Conservation (phyloP, 2,329 filamentous ascomycete species). For the Trichoderma sp. region DNA sequence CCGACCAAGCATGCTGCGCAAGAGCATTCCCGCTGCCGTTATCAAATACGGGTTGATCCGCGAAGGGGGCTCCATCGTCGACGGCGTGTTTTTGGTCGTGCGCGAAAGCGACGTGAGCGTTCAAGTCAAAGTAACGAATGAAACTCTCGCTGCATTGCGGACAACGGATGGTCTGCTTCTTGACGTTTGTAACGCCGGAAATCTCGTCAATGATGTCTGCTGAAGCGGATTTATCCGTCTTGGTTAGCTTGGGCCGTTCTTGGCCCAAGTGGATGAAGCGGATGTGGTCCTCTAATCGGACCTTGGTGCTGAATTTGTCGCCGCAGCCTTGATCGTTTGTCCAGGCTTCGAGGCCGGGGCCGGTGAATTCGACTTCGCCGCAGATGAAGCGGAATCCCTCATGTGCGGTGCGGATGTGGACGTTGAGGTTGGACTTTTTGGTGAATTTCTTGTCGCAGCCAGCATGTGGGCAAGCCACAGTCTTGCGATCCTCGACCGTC, state of each 20-base stretch:
- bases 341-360: conserved; percentile 61
- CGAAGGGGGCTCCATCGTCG: background rate
- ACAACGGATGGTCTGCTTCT: conserved; percentile 45
- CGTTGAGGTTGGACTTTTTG: conserved; percentile 75
- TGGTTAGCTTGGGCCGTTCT: conserved; percentile 40
- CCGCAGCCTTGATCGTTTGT: conserved; percentile 67
- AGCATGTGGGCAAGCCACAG: conserved; percentile 61
- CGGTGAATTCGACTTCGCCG: conserved; percentile 61
- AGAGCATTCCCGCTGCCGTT: conserved; percentile 19
- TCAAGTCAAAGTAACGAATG: conserved; percentile 48
- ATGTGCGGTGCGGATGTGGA: conserved; percentile 75
- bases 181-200: conserved; percentile 39
- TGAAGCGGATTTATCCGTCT: conserved; percentile 21
- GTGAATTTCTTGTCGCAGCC: conserved; percentile 77
- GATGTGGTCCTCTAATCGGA: conserved; percentile 78
- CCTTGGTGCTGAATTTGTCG: conserved; percentile 71
- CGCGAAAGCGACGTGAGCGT: conserved; percentile 42
- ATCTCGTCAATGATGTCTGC: conserved; percentile 42
- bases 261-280: conserved; percentile 74
- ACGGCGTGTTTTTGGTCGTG: conserved; percentile 14
- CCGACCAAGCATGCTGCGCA: conserved; percentile 26
- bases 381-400: conserved; percentile 77
- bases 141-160: conserved; percentile 47
- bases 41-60: conserved; percentile 24
- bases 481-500: conserved; percentile 60